phyloP scores from a whole-genome alignment of 2,329 filamentous ascomycete species.

The Pseudopyricularia javanii region DNA sequence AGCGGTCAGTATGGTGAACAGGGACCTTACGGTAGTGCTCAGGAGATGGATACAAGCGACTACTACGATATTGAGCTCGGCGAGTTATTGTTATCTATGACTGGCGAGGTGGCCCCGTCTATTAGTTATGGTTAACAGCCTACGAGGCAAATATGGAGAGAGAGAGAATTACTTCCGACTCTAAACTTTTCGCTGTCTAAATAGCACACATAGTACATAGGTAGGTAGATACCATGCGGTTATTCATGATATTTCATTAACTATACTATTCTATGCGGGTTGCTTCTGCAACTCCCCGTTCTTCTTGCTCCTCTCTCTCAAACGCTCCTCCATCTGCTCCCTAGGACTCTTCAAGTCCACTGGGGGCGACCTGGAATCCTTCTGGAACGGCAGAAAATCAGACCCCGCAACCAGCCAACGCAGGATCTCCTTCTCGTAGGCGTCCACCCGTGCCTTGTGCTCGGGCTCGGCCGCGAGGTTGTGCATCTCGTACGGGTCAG shows the following conservation, averaged over 20 bases:
- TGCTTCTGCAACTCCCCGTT: background rate
- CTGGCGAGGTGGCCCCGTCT: background rate
- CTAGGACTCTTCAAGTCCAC: background rate
- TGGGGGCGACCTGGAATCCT: background rate
- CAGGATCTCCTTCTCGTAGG: constrained; percentile 19
- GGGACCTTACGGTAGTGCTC: background rate
- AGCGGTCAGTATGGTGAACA: background rate
- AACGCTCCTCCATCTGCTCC: background rate
- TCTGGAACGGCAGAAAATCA: background rate
- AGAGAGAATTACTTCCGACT: too few relatives aligned
- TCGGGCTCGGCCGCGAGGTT: constrained; percentile 20
- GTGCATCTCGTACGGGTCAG: constrained; percentile 24
- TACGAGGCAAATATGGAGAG: too few relatives aligned
- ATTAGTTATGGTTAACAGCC: background rate
- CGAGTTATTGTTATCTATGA: background rate
- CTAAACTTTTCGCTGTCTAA: too few relatives aligned
- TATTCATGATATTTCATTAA: too few relatives aligned
- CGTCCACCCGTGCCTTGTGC: constrained; percentile 10
- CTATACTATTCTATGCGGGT: too few relatives aligned
- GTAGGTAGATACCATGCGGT: too few relatives aligned
- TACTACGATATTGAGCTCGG: background rate
- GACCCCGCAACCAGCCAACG: constrained; percentile 17
- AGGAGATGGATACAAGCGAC: background rate
- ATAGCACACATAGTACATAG: too few relatives aligned
- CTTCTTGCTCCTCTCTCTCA: background rate